phyloP scores from a whole-genome alignment of 1,284 basidiomycete genomes.

The Marasmius oreades region DNA sequence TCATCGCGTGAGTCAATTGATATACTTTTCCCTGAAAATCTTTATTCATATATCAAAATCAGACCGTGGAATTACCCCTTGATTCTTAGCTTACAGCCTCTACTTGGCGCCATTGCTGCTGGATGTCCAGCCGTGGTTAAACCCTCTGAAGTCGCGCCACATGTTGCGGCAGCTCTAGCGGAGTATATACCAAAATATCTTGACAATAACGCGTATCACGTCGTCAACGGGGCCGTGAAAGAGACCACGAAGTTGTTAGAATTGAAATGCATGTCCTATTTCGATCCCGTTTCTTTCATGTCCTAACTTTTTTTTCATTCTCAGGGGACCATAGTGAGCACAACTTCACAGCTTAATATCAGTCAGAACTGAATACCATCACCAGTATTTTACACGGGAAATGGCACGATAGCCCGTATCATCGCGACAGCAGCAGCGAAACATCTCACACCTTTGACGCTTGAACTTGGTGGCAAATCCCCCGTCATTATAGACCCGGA shows the following conservation, averaged over 20 bases:
- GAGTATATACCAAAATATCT: slow-evolving; percentile 60
- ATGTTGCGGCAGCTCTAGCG: slow-evolving; percentile 45
- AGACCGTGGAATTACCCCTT: slow-evolving; percentile 41
- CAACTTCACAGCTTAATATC: slow-evolving; percentile 12
- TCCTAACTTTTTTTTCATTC: background rate
- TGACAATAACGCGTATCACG: slow-evolving; percentile 40
- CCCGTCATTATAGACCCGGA: slow-evolving; percentile 53
- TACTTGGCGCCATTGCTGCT: slow-evolving; percentile 54
- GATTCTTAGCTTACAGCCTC: slow-evolving; percentile 30
- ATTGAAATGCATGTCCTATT: slow-evolving; percentile 45
- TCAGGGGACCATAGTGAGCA: slow-evolving; percentile 6
- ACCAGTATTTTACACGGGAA: slow-evolving; percentile 45
- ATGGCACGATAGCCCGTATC: slow-evolving; percentile 54
- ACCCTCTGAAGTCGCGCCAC: slow-evolving; percentile 56
- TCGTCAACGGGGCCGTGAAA: slow-evolving; percentile 55
- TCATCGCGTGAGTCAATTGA: slow-evolving; percentile 31
- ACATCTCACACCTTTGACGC: slow-evolving; percentile 68
- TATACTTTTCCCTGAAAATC: background rate
- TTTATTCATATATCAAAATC: background rate
- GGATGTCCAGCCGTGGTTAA: slow-evolving; percentile 56
- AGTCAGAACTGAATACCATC: background rate
- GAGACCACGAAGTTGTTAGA: slow-evolving; percentile 51
- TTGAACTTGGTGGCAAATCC: slow-evolving; percentile 45
- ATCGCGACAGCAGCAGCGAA: slow-evolving; percentile 67
- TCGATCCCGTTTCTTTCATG: background rate